Evolutionary conservation across 768 basidiomycete species (phyloP), one percentile per base, ranked within the genome.

Genomic region (Lentinula boryana): DNA sequence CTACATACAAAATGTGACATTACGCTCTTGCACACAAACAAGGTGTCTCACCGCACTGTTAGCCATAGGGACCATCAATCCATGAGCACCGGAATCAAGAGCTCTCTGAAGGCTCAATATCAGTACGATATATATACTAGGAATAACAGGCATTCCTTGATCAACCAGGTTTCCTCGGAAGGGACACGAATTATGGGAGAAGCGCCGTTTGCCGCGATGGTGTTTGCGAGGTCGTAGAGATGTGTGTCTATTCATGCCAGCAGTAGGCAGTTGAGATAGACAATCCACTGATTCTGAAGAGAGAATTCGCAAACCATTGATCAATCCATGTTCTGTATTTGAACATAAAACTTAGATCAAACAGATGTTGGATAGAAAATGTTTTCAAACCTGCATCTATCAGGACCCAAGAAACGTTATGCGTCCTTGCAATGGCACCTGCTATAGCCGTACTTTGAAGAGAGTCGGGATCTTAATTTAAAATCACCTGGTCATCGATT

Each of bases 181-280:
- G 81, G 80, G 36, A 82, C 75, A 12, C 82, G 71, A 27, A 83
- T 77, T 36, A 82, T 75, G 1, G 79, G 78, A 3, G 78, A 77
- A 36, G 61, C 65, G 0, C 76, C 77, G 7, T 75, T 64, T 7
- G 73, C 74, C 0, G 76, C 68, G 52, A 83, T 71, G 2, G 75
- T 75, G 53, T 69, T 69, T 5, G 60, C 60, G 12, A 69, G 56
- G 50, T 69, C 68, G 60, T 66, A 69, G 44, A 60, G 66, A 53
- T 69, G 68, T 15, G 60, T 59, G 27, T 69, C 66, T 68, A 46
- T 15, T 27, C 8, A 21, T 49, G 27, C 27, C 27, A 27, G 27
- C 27, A n/a, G 41, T 23, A 13, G 5, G 9, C 9, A 21, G 50
- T 48, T 21, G 27, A 38, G n/a, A 18, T 23, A 2, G 1, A 36